Evolutionary conservation across 2,329 filamentous ascomycete species (phyloP).

Genomic region (Fusarium sp.): DNA sequence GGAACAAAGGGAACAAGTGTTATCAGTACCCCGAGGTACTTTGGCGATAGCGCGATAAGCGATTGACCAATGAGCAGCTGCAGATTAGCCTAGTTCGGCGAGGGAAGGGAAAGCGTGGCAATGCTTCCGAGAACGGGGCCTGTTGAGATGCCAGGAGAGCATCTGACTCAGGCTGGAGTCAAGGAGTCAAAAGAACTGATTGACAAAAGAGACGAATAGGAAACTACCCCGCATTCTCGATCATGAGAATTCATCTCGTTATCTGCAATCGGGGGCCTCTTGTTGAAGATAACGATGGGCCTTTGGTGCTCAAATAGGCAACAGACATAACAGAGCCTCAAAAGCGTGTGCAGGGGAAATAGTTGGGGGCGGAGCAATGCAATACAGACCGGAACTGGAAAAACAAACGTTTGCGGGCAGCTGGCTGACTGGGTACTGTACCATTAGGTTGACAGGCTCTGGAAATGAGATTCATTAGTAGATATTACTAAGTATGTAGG

Average conservation of each 20-base stretch:
- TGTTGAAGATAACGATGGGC: slow-evolving; percentile 14
- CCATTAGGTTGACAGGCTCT: too few relatives aligned
- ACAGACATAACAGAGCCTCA: slow-evolving; percentile 34
- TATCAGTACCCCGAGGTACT: slow-evolving; percentile 24
- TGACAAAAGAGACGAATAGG: neutral
- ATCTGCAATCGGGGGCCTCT: slow-evolving; percentile 19
- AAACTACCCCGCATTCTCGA: slow-evolving; percentile 24
- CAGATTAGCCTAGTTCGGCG: slow-evolving; percentile 32
- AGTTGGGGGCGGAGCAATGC: slow-evolving; percentile 10
- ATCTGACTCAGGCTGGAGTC: slow-evolving; percentile 32
- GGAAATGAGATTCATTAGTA: too few relatives aligned
- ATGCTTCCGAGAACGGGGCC: slow-evolving; percentile 42
- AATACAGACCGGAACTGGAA: neutral
- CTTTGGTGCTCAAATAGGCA: neutral
- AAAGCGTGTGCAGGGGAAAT: neutral
- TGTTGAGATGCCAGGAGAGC: neutral
- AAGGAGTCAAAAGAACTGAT: slow-evolving; percentile 7
- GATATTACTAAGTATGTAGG: too few relatives aligned
- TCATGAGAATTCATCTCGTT: neutral
- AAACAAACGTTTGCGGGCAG: slow-evolving; percentile 10
- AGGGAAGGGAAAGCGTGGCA: slow-evolving; percentile 30
- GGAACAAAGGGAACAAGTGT: slow-evolving; percentile 21
- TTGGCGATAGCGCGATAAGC: slow-evolving; percentile 35
- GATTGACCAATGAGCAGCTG: slow-evolving; percentile 36
- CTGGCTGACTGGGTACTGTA: too few relatives aligned